Percentiles rank a stretch among this genome's conserved stretches.
Conservation (phyloP, 192 early-diverging fungal genomes). For the Umbelopsis sp. region DNA sequence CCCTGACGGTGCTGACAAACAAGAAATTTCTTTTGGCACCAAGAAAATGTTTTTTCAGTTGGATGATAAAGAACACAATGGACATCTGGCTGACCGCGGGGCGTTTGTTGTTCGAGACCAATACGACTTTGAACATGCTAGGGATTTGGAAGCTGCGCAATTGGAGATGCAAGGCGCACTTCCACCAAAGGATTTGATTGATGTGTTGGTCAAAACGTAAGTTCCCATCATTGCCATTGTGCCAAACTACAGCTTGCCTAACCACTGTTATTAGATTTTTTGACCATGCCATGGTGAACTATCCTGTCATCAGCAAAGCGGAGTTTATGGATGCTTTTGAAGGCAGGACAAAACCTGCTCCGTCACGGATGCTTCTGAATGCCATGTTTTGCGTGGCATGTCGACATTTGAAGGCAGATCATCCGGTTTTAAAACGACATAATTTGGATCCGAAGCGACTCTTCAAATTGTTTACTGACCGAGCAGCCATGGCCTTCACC, state of each 20-base stretch:
- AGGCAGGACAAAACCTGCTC: not conserved
- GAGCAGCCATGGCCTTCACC: slow-evolving; percentile 17
- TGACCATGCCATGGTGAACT: slow-evolving; percentile 22
- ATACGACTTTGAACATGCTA: slow-evolving; percentile 11
- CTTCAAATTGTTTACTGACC: slow-evolving; percentile 9
- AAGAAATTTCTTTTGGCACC: not conserved
- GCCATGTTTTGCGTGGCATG: slow-evolving; percentile 21
- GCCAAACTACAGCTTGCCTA: not conserved
- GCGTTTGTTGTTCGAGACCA: slow-evolving; percentile 9
- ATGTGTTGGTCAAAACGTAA: slow-evolving; percentile 33
- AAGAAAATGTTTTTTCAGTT: slow-evolving; percentile 23
- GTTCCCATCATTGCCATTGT: not conserved
- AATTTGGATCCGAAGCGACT: slow-evolving; percentile 2
- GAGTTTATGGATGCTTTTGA: slow-evolving; percentile 27
- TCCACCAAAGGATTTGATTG: slow-evolving; percentile 27
- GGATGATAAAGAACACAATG: slow-evolving; percentile 22
- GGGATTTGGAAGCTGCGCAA: slow-evolving; percentile 7
- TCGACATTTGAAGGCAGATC: slow-evolving; percentile 20
- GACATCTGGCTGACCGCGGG: slow-evolving; percentile 1
- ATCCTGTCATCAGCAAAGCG: slow-evolving; percentile 28
- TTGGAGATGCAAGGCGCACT: slow-evolving; percentile 21
- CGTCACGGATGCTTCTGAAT: slow-evolving; percentile 14
- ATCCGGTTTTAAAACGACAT: slow-evolving; percentile 10
- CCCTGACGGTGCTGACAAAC: not conserved
- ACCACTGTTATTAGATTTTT: slow-evolving; percentile 26